Base-by-base conservation (phyloP, 1,284 basidiomycete genomes). In the Trichosporon sp. region DNA sequence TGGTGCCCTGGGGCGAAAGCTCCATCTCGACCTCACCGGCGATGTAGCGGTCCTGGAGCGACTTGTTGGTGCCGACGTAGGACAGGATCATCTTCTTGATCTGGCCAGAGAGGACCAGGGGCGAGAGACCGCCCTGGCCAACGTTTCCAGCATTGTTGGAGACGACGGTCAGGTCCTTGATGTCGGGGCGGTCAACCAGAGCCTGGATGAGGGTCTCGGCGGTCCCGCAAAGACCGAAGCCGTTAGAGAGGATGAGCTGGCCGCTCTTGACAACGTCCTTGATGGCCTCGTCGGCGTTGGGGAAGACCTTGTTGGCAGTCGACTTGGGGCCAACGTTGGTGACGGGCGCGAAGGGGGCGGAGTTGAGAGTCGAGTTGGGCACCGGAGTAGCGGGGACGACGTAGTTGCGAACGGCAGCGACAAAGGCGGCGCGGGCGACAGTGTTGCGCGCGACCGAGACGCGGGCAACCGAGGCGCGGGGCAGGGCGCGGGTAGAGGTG, bases 1-100 rank as follows among this genome's bases (percentile, higher is more conserved):
- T 87, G 11, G 92, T 95, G n/a, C 83, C 93, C 81, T 96, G 93
- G 2, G 93, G 93, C 54, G 89, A 90, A 33, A 96, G 87, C 76
- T 96, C 93, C 44, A 96, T 81, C 0, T 89, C 86, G 67, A 95
- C 88, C 66, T 90, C 82, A 60, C 93, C 93, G 21, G 85, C 82
- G 56, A 95, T 85, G 80, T 93, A 96, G 61, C 89, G 82, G 33
- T 77, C 73, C 69, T 83, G 80, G 32, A 84, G 80, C 60, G 78
- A 75, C 72, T 82, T 82, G 73, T 82, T 82, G 62, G 78, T 78
- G 56, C 92, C 92, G 63, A 92, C 90, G 79, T 93, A 95, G 34
- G 90, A 92, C 14, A 90, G 87, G 73, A 95, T 87, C 80, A 95
- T 86, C 80, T 91, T 94, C 74, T 85, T 84, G 62, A 95, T 86